Evolutionary conservation across 345 rosid species (phyloP).

Genomic region (Eucalyptus pauciflora): DNA sequence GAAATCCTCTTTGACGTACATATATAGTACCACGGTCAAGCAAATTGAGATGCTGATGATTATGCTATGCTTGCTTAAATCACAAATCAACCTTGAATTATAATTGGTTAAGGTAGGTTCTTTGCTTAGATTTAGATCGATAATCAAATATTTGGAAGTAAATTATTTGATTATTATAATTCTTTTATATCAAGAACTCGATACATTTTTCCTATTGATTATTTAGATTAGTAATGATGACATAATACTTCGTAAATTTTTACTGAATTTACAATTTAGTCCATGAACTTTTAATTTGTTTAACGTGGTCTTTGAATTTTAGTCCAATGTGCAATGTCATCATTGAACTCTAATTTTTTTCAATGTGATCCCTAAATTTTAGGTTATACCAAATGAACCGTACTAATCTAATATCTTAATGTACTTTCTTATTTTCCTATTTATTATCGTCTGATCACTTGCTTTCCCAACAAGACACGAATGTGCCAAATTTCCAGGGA

Average conservation of each 20-base stretch:
- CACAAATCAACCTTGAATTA: neutral
- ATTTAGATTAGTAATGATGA: neutral
- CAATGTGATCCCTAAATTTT: no score
- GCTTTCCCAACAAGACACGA: neutral
- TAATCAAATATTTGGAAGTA: neutral
- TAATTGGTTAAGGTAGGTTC: neutral
- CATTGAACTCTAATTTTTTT: no score
- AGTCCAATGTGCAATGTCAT: rapidly evolving
- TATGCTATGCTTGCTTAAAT: neutral
- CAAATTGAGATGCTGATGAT: neutral
- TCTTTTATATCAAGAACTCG: neutral
- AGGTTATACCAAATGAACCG: neutral
- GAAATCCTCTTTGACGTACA: neutral
- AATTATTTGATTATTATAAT: neutral
- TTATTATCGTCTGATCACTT: neutral
- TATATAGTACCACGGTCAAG: neutral
- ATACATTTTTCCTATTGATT: neutral
- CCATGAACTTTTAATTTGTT: no score
- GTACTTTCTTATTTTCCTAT: neutral
- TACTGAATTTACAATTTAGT: no score
- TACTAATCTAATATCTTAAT: neutral
- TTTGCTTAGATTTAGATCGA: neutral
- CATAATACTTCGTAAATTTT: no score
- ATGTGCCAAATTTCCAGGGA: neutral
- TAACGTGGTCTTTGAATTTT: no score